Base-by-base conservation (phyloP, 768 basidiomycete genomes). In the Gloeophyllum trabeum region DNA sequence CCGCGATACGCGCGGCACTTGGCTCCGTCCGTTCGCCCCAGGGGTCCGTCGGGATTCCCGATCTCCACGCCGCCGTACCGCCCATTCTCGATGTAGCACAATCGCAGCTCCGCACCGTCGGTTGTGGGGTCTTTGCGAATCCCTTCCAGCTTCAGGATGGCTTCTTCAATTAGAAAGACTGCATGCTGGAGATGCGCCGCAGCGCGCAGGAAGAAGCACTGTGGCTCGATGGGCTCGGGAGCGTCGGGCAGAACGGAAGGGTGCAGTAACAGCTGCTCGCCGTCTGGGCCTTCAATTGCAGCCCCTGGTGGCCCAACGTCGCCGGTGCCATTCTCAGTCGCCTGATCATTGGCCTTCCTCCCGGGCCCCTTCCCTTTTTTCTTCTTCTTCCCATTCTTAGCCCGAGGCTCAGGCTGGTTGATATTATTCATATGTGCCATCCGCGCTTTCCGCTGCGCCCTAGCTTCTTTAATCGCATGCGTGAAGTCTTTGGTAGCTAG, bases 211-310 rank as follows among this genome's bases (percentile, higher is more conserved):
- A 93, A 93, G 23, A 89, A 61, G 19, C 86, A 63, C 52, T 92
- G 90, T 0, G 78, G 80, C 54, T 93, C 90, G 43, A 92, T 77
- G 26, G 91, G 86, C 44, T 90, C 85, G 0, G 90, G 89, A 7
- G 86, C 81, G 48, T 82, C 78, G 4, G 83, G 79, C 3, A 76
- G 70, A 24, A 77, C 71, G 4, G 85, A 87, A 3, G 82, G 79
- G 54, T 87, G 86, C n/a, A 79, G 56, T 28, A 69, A 56, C 14
- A 69, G 57, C 0, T 65, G 62, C 40, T 76, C 79, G 12, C 66
- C 70, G 41, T 76, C 75, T 6, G 59, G 57, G 4, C 56, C 69
- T 16, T 80, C 75, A 10, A 60, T 48, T 6, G 54, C 59, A 40
- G 64, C 59, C 1, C 50, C 53, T 24, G 76, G 75, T 6, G 35